phyloP scores from a whole-genome alignment of 163 green algal genomes.

The Volvox carteri region DNA sequence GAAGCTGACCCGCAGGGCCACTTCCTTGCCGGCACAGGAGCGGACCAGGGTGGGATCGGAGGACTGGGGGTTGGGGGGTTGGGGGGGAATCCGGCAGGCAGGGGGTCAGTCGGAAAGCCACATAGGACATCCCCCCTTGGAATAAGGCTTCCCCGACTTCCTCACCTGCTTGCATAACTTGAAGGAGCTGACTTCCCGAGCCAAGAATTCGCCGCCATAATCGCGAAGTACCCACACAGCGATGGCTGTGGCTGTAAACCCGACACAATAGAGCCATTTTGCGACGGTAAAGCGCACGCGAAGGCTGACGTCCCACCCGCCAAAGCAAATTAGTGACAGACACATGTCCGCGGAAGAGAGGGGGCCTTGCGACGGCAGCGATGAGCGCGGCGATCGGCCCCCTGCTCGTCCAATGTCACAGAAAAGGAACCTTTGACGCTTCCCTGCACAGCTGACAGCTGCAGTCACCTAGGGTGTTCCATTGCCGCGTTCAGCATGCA shows the following conservation, averaged over 20 bases:
- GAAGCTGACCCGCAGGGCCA: conserved; percentile 82
- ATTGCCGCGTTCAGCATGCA: too few species aligned
- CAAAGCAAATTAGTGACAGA: background rate
- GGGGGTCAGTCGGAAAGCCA: too few species aligned
- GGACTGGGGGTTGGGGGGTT: too few species aligned
- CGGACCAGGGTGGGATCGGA: background rate
- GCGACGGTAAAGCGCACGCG: conserved; percentile 30
- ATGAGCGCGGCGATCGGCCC: too few species aligned
- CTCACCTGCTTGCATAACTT: conserved; percentile 2
- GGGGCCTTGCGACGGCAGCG: too few species aligned
- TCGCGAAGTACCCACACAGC: conserved; percentile 42
- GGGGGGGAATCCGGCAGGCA: too few species aligned
- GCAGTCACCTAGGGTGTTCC: too few species aligned
- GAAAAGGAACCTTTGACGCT: too few species aligned
- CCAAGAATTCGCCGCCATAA: conserved; percentile 37
- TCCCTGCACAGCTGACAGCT: too few species aligned
- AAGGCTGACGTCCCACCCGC: conserved; percentile 27
- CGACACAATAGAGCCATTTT: conserved; percentile 49
- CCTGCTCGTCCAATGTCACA: too few species aligned
- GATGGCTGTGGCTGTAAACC: conserved; percentile 22
- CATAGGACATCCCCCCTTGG: too few species aligned
- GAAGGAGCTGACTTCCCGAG: conserved; percentile 35
- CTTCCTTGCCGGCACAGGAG: conserved; percentile 59
- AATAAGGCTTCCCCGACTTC: too few species aligned
- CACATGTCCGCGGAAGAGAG: background rate